These are phyloP conservation scores for Alternaria sp. DNA, from an alignment of 2,329 filamentous ascomycete genomes.

Conservation along the genomic window DNA sequence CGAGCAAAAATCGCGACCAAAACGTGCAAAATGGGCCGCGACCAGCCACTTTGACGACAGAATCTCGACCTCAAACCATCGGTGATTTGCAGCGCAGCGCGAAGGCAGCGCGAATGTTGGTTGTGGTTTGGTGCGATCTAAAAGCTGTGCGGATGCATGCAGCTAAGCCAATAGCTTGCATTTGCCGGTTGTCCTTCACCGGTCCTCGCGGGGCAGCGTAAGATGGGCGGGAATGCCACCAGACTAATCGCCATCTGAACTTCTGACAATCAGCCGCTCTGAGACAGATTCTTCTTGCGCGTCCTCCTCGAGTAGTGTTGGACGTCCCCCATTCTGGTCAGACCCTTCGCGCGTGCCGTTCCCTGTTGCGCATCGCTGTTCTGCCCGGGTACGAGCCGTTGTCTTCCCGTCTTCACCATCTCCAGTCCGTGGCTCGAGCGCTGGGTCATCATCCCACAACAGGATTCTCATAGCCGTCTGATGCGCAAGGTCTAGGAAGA, in stretches of 20 bases:
- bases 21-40: neutral
- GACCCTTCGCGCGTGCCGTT: slow-evolving; percentile 26
- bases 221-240: slow-evolving; percentile 34
- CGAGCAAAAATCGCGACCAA: neutral
- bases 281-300: slow-evolving; percentile 38
- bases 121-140: slow-evolving; percentile 40
- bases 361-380: slow-evolving; percentile 27
- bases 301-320: slow-evolving; percentile 38
- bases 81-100: slow-evolving; percentile 23
- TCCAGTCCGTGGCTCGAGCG: slow-evolving; percentile 31
- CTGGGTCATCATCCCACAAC: slow-evolving; percentile 26
- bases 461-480: slow-evolving; percentile 36
- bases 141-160: slow-evolving; percentile 38
- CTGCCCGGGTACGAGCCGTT: slow-evolving; percentile 28
- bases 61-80: slow-evolving; percentile 23
- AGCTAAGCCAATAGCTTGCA: slow-evolving; percentile 44
- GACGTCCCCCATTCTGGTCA: slow-evolving; percentile 31
- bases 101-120: slow-evolving; percentile 19
- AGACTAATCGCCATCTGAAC: slow-evolving; percentile 30
- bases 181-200: slow-evolving; percentile 39
- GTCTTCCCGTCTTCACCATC: slow-evolving; percentile 26
- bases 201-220: slow-evolving; percentile 45
- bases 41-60: slow-evolving; percentile 15
- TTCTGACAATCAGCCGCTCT: slow-evolving; percentile 36
- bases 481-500: slow-evolving; percentile 31